A percentile compares a stretch with the other conserved stretches of the same genome.
Evolutionary conservation across 2,329 filamentous ascomycete genomes (phyloP).

Genomic region (Eutypa lata): DNA sequence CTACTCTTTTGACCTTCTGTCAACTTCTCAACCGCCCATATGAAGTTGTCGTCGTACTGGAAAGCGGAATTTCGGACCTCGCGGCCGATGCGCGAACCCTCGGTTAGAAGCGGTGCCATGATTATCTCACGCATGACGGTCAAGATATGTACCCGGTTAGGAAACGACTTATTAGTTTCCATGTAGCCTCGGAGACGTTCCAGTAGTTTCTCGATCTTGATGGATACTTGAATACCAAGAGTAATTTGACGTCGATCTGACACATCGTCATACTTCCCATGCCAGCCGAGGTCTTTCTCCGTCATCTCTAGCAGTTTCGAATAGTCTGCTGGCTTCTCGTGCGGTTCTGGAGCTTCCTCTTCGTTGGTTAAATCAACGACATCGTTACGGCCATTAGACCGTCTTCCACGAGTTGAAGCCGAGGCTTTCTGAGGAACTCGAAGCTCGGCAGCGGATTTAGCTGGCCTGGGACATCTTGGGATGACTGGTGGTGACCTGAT

Average conservation of each 20-base stretch:
- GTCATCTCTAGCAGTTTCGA: slow-evolving; percentile 1
- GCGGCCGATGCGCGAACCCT: slow-evolving; percentile 4
- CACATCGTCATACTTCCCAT: slow-evolving; percentile 3
- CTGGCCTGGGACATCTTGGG: not conserved
- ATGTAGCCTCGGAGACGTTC: slow-evolving; percentile 1
- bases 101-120: slow-evolving; percentile 1
- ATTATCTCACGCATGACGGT: slow-evolving; percentile 6
- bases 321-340: slow-evolving; percentile 3
- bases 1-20: not conserved
- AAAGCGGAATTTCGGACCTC: slow-evolving; percentile 3
- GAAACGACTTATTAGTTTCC: slow-evolving; percentile 2
- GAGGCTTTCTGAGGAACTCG: not conserved
- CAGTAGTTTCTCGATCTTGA: not conserved
- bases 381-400: not conserved
- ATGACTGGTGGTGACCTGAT: not conserved
- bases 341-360: slow-evolving; percentile 5
- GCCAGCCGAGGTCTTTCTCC: slow-evolving; percentile 7
- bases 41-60: slow-evolving; percentile 2
- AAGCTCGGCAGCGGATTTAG: not conserved
- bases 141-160: slow-evolving; percentile 4
- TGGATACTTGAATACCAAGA: not conserved
- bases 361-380: not conserved
- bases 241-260: slow-evolving; percentile 1
- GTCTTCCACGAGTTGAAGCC: not conserved
- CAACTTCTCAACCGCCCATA: slow-evolving; percentile 2